A percentile compares a stretch with the other conserved stretches of the same genome.
Conservation (phyloP, 495 filamentous ascomycete species). For the Podospora conica region DNA sequence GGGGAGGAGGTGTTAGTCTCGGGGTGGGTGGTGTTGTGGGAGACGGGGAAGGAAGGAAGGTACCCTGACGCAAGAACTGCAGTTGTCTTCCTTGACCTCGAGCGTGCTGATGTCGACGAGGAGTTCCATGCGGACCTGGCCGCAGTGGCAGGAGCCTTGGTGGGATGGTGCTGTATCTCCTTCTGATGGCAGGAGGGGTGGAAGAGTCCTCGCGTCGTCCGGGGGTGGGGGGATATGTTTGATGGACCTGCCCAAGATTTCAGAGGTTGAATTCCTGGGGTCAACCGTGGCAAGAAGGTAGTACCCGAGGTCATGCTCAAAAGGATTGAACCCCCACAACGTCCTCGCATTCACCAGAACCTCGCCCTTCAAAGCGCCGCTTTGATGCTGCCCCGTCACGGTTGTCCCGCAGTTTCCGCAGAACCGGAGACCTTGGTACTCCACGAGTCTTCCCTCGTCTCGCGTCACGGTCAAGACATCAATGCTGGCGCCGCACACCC, state of each 20-base stretch:
- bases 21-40: neutral
- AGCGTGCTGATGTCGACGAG: neutral
- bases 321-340: conserved; percentile 13
- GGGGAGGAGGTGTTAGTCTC: neutral
- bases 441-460: neutral
- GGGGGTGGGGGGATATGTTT: neutral
- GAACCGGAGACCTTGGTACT: conserved; percentile 13
- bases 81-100: conserved; percentile 19
- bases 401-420: conserved; percentile 17
- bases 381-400: conserved; percentile 10
- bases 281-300: too few species aligned
- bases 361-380: conserved; percentile 8
- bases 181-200: neutral
- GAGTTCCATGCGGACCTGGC: conserved; percentile 11
- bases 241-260: neutral
- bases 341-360: conserved; percentile 16
- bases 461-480: conserved; percentile 4
- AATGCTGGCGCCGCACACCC: neutral
- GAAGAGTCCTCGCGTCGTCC: neutral
- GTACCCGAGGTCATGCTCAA: conserved; percentile 6
- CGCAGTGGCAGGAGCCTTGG: conserved; percentile 17
- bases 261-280: neutral
- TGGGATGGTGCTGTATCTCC: neutral
- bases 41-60: neutral
- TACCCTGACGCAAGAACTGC: conserved; percentile 20